Percentiles rank a stretch among this genome's conserved stretches.
phyloP scores from a whole-genome alignment of 2,329 filamentous ascomycete species.

The Cladosporium sphaerospermum region DNA sequence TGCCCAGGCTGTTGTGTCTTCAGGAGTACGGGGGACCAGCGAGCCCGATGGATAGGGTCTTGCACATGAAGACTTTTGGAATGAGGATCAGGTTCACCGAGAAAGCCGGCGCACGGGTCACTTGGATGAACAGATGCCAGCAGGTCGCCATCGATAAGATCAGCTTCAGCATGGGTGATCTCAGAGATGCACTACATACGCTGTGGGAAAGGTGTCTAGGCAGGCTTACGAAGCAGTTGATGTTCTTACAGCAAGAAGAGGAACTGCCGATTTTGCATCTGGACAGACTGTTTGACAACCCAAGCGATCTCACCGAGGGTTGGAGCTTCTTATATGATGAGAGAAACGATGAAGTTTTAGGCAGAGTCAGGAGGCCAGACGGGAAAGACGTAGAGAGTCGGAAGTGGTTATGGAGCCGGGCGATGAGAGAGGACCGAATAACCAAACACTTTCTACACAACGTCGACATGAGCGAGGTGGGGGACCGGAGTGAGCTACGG shows the following conservation, averaged over 20 bases:
- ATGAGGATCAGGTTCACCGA: not conserved
- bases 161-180: constrained; percentile 13
- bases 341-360: constrained; percentile 1
- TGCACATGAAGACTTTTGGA: not conserved
- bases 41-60: constrained; percentile 1
- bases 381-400: constrained; percentile 2
- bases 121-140: not conserved
- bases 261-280: not conserved
- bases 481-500: not conserved
- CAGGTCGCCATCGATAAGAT: not conserved
- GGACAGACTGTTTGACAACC: constrained; percentile 8
- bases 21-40: not conserved
- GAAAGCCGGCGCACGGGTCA: not conserved
- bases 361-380: not conserved
- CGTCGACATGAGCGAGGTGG: not conserved
- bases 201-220: constrained; percentile 2
- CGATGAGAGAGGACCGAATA: not conserved
- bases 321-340: constrained; percentile 10
- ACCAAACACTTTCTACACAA: not conserved
- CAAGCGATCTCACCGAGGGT: not conserved
- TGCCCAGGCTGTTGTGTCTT: not conserved
- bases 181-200: constrained; percentile 15
- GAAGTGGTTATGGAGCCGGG: constrained; percentile 1
- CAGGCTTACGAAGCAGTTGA: constrained; percentile 7
- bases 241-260: constrained; percentile 10